Percentiles rank a stretch among this genome's conserved stretches.
These are phyloP conservation scores for Pyrus bretschneideri DNA, from an alignment of 306 rosid genomes.

Conservation along the genomic window DNA sequence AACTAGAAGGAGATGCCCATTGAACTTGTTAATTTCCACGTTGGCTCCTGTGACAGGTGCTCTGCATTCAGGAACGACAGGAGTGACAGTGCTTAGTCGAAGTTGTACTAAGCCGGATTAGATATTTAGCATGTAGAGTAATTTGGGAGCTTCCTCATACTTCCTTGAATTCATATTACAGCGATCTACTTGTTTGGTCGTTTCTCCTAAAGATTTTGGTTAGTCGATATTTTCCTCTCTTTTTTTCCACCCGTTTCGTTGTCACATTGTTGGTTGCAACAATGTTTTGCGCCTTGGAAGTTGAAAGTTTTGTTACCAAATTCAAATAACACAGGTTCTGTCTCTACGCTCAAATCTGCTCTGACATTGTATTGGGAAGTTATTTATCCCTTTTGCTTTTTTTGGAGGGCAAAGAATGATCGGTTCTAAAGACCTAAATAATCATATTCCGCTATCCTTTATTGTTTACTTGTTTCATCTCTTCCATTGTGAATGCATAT, in stretches of 20 bases:
- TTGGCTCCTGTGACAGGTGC: background rate
- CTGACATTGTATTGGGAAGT: background rate
- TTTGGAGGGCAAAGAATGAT: background rate
- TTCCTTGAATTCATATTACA: background rate
- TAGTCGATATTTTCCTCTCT: background rate
- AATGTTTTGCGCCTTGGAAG: background rate
- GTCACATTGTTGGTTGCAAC: background rate
- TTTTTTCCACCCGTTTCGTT: background rate
- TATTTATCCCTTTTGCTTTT: background rate
- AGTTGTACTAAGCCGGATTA: background rate
- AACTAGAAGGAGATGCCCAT: background rate
- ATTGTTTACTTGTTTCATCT: background rate
- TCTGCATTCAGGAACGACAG: background rate
- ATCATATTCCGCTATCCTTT: background rate
- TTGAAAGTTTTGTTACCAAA: background rate
- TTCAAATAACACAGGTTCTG: background rate
- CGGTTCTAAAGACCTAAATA: background rate
- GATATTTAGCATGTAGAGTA: background rate
- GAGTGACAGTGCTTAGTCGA: background rate
- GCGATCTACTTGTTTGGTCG: background rate
- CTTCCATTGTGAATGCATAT: background rate
- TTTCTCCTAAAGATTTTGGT: background rate
- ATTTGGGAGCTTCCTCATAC: background rate
- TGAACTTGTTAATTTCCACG: background rate
- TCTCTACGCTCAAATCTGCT: background rate